Evolutionary conservation across 2,329 filamentous ascomycete genomes (phyloP), one percentile per base, ranked within the genome.

Genomic region (Beauveria medogensis): DNA sequence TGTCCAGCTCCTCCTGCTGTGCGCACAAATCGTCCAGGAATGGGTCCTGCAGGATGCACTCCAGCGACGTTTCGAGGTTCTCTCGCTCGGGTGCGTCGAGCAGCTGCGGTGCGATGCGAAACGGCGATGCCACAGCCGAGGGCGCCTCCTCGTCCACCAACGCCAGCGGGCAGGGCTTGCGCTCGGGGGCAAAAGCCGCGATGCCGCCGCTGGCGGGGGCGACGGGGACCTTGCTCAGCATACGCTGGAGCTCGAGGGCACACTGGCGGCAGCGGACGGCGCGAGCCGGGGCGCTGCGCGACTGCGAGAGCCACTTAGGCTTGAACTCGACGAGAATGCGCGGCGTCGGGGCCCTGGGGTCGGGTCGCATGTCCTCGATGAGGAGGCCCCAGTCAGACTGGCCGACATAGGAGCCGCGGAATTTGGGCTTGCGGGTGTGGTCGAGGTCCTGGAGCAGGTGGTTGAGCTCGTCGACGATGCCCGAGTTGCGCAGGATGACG

Each of bases 231-330:
- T 74, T 69, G 47, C 66, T 68, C 55, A 74, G 59, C 43, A 72
- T 69, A 59, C 73, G 73, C 55, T 70, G 69, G 54, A 77, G 69
- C 63, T 77, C 73, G 51, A 75, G 76, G 43, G 90, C 90, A 70
- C 90, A 94, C 44, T 88, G 91, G 37, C 90, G 84, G 74, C 90
- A 94, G 55, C 88, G 80, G 55, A 77, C 81, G 46, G 88, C 82
- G 30, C 75, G 73, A 0, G 69, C 28, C 1, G 90, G 90, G 0
- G 90, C 89, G 43, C 83, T 85, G 4, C 87, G 89, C 2, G 89
- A 92, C 70, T 92, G 89, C 9, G 80, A 75, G 28, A 94, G 81
- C 90, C 90, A 94, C 73, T 94, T 94, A 16, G 90, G 90, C 71
- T 94, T 94, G 74, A 93, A 88, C 70, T 93, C 89, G 60, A 90